Evolutionary conservation across 78 protist genomes (phyloP), one percentile per base, ranked within the genome.

Genomic region (Cavenderia fasciculata): DNA sequence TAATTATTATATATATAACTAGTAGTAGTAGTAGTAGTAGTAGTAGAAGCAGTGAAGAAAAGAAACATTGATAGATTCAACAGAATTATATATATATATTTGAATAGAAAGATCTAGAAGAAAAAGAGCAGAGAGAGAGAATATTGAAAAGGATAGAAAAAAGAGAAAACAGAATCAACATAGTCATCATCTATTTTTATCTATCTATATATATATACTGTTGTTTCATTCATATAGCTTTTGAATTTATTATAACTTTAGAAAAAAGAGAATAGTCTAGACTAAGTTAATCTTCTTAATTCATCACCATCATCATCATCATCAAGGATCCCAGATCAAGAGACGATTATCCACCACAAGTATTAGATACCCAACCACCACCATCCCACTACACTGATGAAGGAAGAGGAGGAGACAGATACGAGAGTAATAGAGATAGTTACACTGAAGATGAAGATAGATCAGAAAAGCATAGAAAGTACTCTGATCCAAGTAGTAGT

Each of bases 271-370:
- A 63, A 19, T 14, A 63, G 10, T n/a, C 12, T 11, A 36, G 19
- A 36, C 33, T 63, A 31, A n/a, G n/a, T n/a, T n/a, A n/a, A n/a
- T n/a, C n/a, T n/a, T n/a, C 31, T 14, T 61, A 49, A 59, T 59
- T 10, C 16, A 21, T 59, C 65, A 66, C 19, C 5, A 41, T 11
- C 65, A 66, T 40, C 36, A 66, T 34, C 44, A 41, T 69, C 7
- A 38, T 47, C 16, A 71, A 57, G 49, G 72, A 63, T 40, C 72
- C 72, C 18, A 63, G 72, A 63, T 63, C 72, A 63, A 63, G 72
- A 63, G 72, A 63, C 38, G 72, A 63, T 21, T 63, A 19, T n/a
- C 8, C 62, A 75, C 5, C 86, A 38, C 29, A 52, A 54, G 10
- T 23, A 52, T 12, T 19, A 52, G 10, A 12, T 21, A 3, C 4